Evolutionary conservation across 2,329 filamentous ascomycete species (phyloP).

Genomic region (Cyclaneusma minus): DNA sequence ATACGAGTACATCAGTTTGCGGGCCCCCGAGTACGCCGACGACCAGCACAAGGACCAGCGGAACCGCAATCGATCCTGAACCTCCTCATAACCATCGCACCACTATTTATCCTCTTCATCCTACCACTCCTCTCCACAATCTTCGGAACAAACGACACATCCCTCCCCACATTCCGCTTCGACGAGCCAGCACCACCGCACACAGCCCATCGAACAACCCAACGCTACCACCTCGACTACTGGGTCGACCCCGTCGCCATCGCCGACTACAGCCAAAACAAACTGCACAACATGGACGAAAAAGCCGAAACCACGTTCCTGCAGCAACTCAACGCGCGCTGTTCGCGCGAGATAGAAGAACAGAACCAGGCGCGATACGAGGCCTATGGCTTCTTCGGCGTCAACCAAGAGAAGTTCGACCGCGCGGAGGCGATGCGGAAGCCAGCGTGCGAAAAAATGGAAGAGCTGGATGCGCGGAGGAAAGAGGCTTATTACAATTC

Average conservation of each 20-base stretch:
- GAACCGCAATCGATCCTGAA: constrained; percentile 32
- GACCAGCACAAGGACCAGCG: constrained; percentile 46
- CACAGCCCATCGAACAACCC: constrained; percentile 58
- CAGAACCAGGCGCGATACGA: too few relatives aligned
- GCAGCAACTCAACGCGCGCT: constrained; percentile 49
- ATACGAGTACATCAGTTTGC: constrained; percentile 94
- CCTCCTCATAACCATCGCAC: constrained; percentile 41
- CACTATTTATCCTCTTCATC: constrained; percentile 78
- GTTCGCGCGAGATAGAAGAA: constrained; percentile 55
- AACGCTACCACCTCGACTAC: constrained; percentile 62
- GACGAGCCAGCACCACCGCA: constrained; percentile 55
- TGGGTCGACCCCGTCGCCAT: constrained; percentile 72
- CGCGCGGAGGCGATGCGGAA: constrained; percentile 40
- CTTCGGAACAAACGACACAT: constrained; percentile 38
- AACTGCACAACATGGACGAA: constrained; percentile 62
- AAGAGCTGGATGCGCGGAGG: constrained; percentile 27
- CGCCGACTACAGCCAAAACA: constrained; percentile 47
- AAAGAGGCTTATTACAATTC: too few relatives aligned
- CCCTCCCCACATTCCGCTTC: constrained; percentile 61
- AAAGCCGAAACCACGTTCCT: constrained; percentile 63
- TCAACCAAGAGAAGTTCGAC: constrained; percentile 65
- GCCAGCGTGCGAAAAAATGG: constrained; percentile 36
- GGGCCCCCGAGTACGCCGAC: constrained; percentile 57
- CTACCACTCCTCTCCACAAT: constrained; percentile 70
- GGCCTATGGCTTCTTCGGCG: constrained; percentile 77